Base-by-base conservation (phyloP, 2,329 filamentous ascomycete species). In the Cytospora piceicola region DNA sequence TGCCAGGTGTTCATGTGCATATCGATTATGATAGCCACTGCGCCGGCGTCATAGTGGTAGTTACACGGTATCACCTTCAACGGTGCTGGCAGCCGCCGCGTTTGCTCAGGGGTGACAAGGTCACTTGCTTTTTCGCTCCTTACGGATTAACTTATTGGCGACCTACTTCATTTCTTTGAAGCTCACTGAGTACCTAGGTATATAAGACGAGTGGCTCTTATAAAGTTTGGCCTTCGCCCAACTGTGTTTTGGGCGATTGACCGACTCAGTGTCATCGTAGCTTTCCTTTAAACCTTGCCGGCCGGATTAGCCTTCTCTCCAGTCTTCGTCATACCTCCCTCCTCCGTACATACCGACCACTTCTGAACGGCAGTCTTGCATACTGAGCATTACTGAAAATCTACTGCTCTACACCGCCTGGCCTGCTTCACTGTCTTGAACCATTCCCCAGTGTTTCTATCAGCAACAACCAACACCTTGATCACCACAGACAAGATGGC, bases 401-500 rank as follows among this genome's bases (percentile, higher is more conserved):
- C 27, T n/a, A 57, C 27, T 22, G 4, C n/a, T 22, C 6, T 14
- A 49, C n/a, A 49, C n/a, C 46, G 11, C n/a, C n/a, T 24, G n/a
- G 12, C n/a, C 5, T 49, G 20, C 7, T 42, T 17, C 20, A 17
- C 8, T 36, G 5, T 4, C n/a, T 22, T n/a, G n/a, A 24, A 32
- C 7, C n/a, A 27, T 6, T 34, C 14, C 7, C 17, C 11, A 39
- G 30, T n/a, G 53, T 27, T 8, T 51, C 27, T 56, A 2, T 34
- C 46, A 4, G 49, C 27, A 51, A 7, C 20, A 27, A 27, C 22
- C 36, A 56, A 17, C 27, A 57, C 9, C 29, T 49, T 14, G 17
- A 6, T 42, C 17, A 30, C 27, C 53, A 29, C 27, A 42, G 1
- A 53, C 65, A 61, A 64, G 30, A 67, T 71, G 69, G 66, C 64